phyloP scores from a whole-genome alignment of 352 stramenopile species.

The Phytophthora citrophthora region DNA sequence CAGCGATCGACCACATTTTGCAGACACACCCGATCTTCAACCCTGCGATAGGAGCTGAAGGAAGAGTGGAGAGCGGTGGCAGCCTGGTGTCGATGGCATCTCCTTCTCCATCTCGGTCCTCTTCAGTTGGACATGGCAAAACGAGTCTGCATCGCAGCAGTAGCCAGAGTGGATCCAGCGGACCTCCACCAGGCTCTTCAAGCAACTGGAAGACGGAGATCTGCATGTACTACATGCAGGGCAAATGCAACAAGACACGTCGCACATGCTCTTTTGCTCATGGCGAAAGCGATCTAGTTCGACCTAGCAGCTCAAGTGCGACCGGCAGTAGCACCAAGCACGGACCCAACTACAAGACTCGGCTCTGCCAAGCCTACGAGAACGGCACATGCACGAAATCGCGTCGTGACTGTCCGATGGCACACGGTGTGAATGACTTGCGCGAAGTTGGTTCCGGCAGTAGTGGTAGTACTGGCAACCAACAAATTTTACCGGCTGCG shows the following conservation, averaged over 20 bases:
- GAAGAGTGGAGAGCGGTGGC: constrained; percentile 26
- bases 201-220: constrained; percentile 91
- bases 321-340: constrained; percentile 25
- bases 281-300: constrained; percentile 79
- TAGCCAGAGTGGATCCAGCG: constrained; percentile 27
- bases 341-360: constrained; percentile 73
- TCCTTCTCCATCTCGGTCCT: constrained; percentile 29
- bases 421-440: constrained; percentile 80
- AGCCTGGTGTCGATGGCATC: constrained; percentile 26
- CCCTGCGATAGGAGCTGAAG: constrained; percentile 42
- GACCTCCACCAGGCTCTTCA: constrained; percentile 29
- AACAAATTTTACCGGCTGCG: constrained; percentile 44
- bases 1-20: constrained; percentile 73
- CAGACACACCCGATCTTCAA: constrained; percentile 78
- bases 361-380: constrained; percentile 79
- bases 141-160: constrained; percentile 44
- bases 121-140: constrained; percentile 32
- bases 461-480: constrained; percentile 28
- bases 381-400: constrained; percentile 78
- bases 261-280: constrained; percentile 90
- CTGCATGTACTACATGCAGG: constrained; percentile 90
- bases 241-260: constrained; percentile 90
- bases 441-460: constrained; percentile 44
- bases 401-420: constrained; percentile 76
- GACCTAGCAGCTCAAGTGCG: constrained; percentile 31